Evolutionary conservation across 208 protist genomes (phyloP), one percentile per base, ranked within the genome.

Genomic region (Hexamita inflata): DNA sequence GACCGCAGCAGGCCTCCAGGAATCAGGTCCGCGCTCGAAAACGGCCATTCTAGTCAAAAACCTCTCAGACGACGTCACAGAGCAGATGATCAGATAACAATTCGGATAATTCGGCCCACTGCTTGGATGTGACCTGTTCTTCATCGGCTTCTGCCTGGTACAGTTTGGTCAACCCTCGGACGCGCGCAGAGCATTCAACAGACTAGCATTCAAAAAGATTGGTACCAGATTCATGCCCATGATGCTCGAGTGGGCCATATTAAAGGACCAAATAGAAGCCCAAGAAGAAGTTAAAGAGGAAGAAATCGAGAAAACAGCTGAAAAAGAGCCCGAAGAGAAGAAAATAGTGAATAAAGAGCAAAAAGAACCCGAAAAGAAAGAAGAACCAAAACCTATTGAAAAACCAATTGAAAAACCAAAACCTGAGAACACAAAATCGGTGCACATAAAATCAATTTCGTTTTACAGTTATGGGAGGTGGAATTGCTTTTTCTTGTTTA

Each of bases 11-110:
- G n/a, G n/a, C n/a, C n/a, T n/a, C n/a, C n/a, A n/a, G n/a, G n/a
- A n/a, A n/a, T n/a, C n/a, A n/a, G n/a, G n/a, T n/a, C n/a, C n/a
- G n/a, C n/a, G n/a, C n/a, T n/a, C n/a, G n/a, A n/a, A n/a, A n/a
- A n/a, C n/a, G n/a, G n/a, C n/a, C n/a, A 77, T 77, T 64, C 45
- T 77, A 7, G 32, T 30, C 40, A 77, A 77, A 58, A 77, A 77
- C 32, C 39, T 77, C 7, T 28, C 74, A 7, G 40, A 28, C n/a
- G 1, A 1, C 39, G 29, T 57, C 29, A 19, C 30, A 1, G 30
- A 41, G n/a, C 0, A 30, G n/a, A 45, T 67, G 2, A 7, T 77
- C 28, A 28, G 7, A n/a, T 7, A 77, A 28, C n/a, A 35, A 1
- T 77, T 77, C 45, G n/a, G 13, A 11, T 29, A 59, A 35, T 64